These are phyloP conservation scores for Heteromeles arbutifolia DNA, from an alignment of 306 rosid species.

Conservation along the genomic window DNA sequence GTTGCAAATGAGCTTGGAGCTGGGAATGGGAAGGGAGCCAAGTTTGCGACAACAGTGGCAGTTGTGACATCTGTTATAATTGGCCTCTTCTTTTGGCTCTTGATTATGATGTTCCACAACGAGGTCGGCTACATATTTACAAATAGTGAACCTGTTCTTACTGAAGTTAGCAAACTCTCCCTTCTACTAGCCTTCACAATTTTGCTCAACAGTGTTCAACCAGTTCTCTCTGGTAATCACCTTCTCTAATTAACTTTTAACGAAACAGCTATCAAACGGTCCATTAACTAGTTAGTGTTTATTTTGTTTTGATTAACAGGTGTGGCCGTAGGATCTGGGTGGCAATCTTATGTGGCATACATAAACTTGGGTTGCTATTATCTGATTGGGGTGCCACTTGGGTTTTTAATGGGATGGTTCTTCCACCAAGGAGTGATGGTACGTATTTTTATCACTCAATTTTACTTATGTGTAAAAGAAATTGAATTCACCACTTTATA, in stretches of 20 bases:
- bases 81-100: constrained; percentile 58
- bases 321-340: constrained; percentile 88
- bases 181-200: constrained; percentile 63
- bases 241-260: too few species aligned
- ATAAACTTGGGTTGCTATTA: constrained; percentile 82
- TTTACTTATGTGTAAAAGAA: too few species aligned
- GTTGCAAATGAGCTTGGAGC: constrained; percentile 89
- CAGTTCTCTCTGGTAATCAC: constrained; percentile 58
- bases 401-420: constrained; percentile 59
- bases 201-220: constrained; percentile 74
- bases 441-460: neutral
- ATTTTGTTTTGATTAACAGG: constrained; percentile 21
- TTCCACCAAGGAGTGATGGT: constrained; percentile 73
- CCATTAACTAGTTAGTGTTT: neutral
- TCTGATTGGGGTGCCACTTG: constrained; percentile 68
- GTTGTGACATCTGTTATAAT: constrained; percentile 49
- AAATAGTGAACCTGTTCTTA: constrained; percentile 44
- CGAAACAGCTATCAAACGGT: too few species aligned
- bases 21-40: constrained; percentile 73
- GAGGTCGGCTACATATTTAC: constrained; percentile 53
- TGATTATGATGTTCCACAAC: constrained; percentile 39
- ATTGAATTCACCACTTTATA: too few species aligned
- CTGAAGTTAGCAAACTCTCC: constrained; percentile 47
- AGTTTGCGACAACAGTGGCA: constrained; percentile 60
- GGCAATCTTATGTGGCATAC: constrained; percentile 86